Percentiles rank a stretch among this genome's conserved stretches.
phyloP scores from a whole-genome alignment of 1,139 yeast species.

The Candida pseudoviswanathii region DNA sequence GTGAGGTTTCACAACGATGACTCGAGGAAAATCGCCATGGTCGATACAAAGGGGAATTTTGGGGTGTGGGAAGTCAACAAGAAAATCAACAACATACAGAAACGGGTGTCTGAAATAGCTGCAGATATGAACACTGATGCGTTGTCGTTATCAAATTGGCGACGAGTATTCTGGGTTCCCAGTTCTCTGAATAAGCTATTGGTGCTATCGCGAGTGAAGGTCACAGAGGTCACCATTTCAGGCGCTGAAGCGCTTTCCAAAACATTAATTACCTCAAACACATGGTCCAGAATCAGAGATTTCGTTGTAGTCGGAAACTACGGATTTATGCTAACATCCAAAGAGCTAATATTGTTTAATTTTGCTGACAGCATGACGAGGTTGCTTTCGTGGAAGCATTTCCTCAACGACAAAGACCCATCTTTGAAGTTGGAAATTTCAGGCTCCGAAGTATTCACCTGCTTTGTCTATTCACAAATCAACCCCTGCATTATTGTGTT shows the following conservation, averaged over 20 bases:
- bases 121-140: constrained; percentile 37
- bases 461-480: constrained; percentile 44
- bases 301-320: constrained; percentile 25
- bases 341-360: constrained; percentile 57
- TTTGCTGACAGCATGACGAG: constrained; percentile 31
- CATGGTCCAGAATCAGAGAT: constrained; percentile 61
- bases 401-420: constrained; percentile 55
- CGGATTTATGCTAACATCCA: constrained; percentile 58
- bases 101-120: neutral
- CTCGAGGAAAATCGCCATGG: constrained; percentile 36
- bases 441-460: constrained; percentile 26
- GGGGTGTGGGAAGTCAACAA: constrained; percentile 35
- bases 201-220: constrained; percentile 47
- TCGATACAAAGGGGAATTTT: constrained; percentile 59
- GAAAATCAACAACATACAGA: constrained; percentile 4
- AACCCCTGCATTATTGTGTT: constrained; percentile 44
- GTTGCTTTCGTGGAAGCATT: constrained; percentile 72
- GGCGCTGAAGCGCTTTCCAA: constrained; percentile 20
- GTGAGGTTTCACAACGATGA: constrained; percentile 46
- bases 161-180: constrained; percentile 49
- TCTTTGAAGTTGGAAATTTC: constrained; percentile 44
- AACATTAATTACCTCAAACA: constrained; percentile 50
- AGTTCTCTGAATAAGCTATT: constrained; percentile 29
- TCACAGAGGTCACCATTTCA: constrained; percentile 34
- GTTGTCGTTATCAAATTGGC: constrained; percentile 59